Conservation (phyloP, 441 rosid genomes). For the Flueggea neowawraea region DNA sequence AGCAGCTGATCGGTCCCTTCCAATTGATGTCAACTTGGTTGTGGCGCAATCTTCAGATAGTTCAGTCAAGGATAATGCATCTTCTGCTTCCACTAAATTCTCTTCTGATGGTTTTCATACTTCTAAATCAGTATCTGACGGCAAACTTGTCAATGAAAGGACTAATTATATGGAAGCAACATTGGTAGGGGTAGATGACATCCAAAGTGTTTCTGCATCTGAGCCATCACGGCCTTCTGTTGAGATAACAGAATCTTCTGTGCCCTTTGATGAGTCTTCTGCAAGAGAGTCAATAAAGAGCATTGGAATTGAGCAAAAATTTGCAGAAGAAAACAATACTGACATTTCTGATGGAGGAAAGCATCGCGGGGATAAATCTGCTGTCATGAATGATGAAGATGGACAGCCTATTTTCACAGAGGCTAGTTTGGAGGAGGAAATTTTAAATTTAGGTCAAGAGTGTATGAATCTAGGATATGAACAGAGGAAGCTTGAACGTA, state of each 20-base stretch:
- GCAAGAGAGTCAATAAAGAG: slow-evolving; percentile 20
- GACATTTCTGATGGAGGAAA: slow-evolving; percentile 11
- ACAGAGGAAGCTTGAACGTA: slow-evolving; percentile 91
- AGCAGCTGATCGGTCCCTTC: slow-evolving; percentile 22
- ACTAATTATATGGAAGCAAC: too few relatives aligned
- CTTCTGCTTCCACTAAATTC: slow-evolving; percentile 28
- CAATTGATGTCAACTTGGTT: slow-evolving; percentile 17
- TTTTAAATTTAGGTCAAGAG: slow-evolving; percentile 57
- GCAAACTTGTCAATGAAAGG: slow-evolving; percentile 22
- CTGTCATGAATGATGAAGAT: slow-evolving; percentile 19
- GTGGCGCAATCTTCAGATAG: slow-evolving; percentile 23
- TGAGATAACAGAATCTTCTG: slow-evolving; percentile 28
- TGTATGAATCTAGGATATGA: slow-evolving; percentile 57
- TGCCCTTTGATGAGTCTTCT: slow-evolving; percentile 15
- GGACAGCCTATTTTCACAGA: slow-evolving; percentile 38
- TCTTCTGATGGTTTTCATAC: slow-evolving; percentile 19
- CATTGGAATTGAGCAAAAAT: slow-evolving; percentile 24
- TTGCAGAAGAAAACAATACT: slow-evolving; percentile 28
- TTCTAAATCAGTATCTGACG: slow-evolving; percentile 19
- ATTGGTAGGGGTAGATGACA: slow-evolving; percentile 20
- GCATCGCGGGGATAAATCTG: slow-evolving; percentile 22
- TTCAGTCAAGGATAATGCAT: slow-evolving; percentile 25
- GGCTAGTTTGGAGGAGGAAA: slow-evolving; percentile 74
- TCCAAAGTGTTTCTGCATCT: slow-evolving; percentile 24
- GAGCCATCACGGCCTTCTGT: slow-evolving; percentile 19